Conservation (phyloP, 768 basidiomycete species). For the Russula vinacea region DNA sequence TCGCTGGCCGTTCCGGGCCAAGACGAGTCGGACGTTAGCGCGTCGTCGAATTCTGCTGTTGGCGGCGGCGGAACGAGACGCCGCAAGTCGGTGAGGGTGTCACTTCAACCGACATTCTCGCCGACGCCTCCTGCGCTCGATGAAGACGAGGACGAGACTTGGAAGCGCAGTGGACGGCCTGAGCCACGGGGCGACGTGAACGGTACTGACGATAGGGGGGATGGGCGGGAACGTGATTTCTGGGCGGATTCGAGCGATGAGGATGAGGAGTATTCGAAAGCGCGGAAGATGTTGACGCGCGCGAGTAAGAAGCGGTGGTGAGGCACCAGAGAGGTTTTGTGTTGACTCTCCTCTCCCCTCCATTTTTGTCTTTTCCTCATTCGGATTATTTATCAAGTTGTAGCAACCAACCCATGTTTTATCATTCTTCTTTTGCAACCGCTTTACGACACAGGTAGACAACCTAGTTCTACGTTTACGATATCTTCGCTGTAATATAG, state of each 20-base stretch:
- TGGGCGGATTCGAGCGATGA: slow-evolving; percentile 78
- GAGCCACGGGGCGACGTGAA: background rate
- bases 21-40: slow-evolving; percentile 35
- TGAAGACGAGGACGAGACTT: slow-evolving; percentile 39
- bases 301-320: slow-evolving; percentile 43
- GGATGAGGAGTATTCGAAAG: slow-evolving; percentile 62
- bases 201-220: slow-evolving; percentile 30
- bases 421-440: background rate
- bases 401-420: background rate
- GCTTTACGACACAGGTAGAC: background rate
- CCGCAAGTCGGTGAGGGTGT: slow-evolving; percentile 75
- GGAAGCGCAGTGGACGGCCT: slow-evolving; percentile 22
- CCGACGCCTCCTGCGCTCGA: slow-evolving; percentile 63
- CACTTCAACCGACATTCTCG: slow-evolving; percentile 72
- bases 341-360: background rate
- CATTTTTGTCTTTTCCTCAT: background rate
- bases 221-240: slow-evolving; percentile 38
- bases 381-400: background rate
- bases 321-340: too few relatives aligned
- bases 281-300: slow-evolving; percentile 51
- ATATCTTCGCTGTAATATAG: slow-evolving; percentile 8
- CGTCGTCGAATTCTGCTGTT: slow-evolving; percentile 31
- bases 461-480: background rate
- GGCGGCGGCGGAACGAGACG: slow-evolving; percentile 32
- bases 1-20: slow-evolving; percentile 28